Evolutionary conservation across 257 asterid species (phyloP), one percentile per base, ranked within the genome.

Genomic region (Solanum medicagineum): DNA sequence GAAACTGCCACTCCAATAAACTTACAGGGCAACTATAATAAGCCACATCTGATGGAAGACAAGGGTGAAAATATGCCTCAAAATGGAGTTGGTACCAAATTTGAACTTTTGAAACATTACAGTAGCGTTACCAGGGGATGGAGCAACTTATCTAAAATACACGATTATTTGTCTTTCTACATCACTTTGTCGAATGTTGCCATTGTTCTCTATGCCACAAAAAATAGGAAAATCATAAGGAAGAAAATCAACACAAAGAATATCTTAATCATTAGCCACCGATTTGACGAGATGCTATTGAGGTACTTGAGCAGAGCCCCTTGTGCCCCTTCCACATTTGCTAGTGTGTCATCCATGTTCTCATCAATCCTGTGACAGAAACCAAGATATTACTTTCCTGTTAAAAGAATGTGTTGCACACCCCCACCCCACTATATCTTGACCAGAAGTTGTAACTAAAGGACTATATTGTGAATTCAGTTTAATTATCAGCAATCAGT

Each of bases 221-320:
- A 94, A 93, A 94, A 96, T 36, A 96, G 91, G 93, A 96, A 96
- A 89, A 96, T 92, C 96, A 91, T 93, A 88, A 96, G 98, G 88
- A 93, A 96, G 92, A 93, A 93, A 83, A 96, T 90, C 91, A 96
- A 87, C 83, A 93, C 98, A 89, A 93, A 94, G 90, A 93, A 96
- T 90, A 96, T 93, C 92, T 96, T 96, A 90, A 96, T 94, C 99
- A 96, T 96, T 89, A 96, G 90, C 99, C 99, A 96, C 86, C 99
- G 87, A 88, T 96, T 96, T 6, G 98, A 94, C n/a, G 99, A 96
- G 92, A 96, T 94, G 91, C 97, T 93, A 81, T 94, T 96, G 87
- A 96, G 94, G 87, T 96, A 95, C 95, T 92, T 93, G 89, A 93
- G 95, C 87, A 96, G 84, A 81, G 97, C 96, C 49, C 95, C 97